Conservation (phyloP, 2,329 filamentous ascomycete species). For the Phialemoniopsis sp. region DNA sequence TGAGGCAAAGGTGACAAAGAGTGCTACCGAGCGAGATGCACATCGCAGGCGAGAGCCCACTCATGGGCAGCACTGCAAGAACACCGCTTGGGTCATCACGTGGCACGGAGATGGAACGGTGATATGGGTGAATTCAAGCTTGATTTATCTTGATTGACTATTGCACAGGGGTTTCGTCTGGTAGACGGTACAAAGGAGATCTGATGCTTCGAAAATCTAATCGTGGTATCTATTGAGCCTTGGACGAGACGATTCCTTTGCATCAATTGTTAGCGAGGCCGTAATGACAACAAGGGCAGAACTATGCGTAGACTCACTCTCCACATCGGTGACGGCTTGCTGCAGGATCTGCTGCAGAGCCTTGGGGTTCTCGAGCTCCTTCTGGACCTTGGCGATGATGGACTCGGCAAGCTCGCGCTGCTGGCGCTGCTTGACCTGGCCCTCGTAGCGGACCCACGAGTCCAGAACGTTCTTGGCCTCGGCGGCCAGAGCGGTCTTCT, state of each 20-base stretch:
- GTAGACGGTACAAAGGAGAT: constrained; percentile 9
- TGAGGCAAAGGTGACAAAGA: too few relatives aligned
- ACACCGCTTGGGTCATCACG: too few relatives aligned
- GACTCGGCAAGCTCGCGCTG: constrained; percentile 91
- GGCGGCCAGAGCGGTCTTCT: constrained; percentile 83
- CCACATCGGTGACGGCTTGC: constrained; percentile 93
- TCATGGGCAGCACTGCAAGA: too few relatives aligned
- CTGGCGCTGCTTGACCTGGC: constrained; percentile 98
- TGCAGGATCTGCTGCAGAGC: constrained; percentile 94
- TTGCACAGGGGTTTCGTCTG: constrained; percentile 10
- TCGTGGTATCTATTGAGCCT: constrained; percentile 54
- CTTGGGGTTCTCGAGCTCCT: constrained; percentile 98
- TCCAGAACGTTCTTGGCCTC: constrained; percentile 96
- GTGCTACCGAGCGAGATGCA: too few relatives aligned
- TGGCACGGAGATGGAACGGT: too few relatives aligned
- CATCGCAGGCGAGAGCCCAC: too few relatives aligned
- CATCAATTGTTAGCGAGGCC: constrained; percentile 23
- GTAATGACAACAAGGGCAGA: not conserved
- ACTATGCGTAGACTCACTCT: constrained; percentile 60
- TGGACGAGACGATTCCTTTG: constrained; percentile 58
- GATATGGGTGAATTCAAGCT: too few relatives aligned
- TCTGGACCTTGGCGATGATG: constrained; percentile 96
- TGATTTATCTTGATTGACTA: constrained; percentile 12
- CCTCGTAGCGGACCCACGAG: constrained; percentile 98
- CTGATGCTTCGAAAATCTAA: constrained; percentile 29